These are phyloP conservation scores for Dictyophora rubrovolvata DNA, from an alignment of 768 basidiomycete species.

Conservation along the genomic window DNA sequence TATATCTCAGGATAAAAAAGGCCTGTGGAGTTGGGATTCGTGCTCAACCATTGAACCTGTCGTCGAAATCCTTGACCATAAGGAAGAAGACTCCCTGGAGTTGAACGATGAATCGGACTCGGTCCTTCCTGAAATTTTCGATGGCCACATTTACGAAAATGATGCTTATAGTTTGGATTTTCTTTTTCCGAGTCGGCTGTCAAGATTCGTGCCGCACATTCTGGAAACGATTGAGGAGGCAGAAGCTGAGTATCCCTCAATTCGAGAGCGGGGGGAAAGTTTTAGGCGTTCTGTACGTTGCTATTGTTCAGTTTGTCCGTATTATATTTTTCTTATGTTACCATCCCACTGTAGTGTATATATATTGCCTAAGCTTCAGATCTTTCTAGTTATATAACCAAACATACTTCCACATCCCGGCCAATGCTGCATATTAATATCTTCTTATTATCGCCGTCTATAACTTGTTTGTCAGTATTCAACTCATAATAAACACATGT, in stretches of 20 bases:
- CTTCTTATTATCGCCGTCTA: no score
- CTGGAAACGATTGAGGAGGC: slow-evolving; percentile 3
- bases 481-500: no score
- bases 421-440: no score
- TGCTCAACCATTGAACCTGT: not conserved
- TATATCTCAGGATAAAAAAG: not conserved
- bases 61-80: not conserved
- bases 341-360: no score
- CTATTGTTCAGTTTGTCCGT: no score
- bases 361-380: no score
- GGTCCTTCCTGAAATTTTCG: not conserved
- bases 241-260: not conserved
- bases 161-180: not conserved
- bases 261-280: not conserved
- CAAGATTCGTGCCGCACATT: not conserved
- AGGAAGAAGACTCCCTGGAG: not conserved
- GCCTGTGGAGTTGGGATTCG: not conserved
- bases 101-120: not conserved
- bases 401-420: no score
- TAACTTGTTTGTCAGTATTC: no score
- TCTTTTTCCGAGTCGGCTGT: not conserved
- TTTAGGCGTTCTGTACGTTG: not conserved
- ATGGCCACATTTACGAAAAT: not conserved
- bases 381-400: no score
- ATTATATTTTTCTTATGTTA: no score